A percentile compares a stretch with the other conserved stretches of the same genome.
Conservation (phyloP, 73 alveolate genomes). For the Symbiodinium natans region DNA sequence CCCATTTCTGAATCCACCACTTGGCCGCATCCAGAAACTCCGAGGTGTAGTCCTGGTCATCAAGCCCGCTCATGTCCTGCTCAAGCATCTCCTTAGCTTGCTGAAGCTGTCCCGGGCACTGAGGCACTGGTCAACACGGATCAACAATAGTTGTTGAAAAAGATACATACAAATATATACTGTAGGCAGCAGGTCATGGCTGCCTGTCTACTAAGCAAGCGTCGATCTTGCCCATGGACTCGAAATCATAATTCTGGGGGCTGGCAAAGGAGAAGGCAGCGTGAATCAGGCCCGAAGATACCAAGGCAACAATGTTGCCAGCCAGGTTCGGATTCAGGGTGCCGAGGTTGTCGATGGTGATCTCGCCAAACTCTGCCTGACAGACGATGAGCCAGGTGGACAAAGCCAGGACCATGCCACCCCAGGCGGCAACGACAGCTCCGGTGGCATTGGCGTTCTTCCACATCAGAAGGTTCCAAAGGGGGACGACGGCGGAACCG, state of each 20-base stretch:
- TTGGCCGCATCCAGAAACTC: constrained; percentile 73
- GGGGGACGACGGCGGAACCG: constrained; percentile 29
- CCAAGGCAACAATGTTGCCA: not conserved
- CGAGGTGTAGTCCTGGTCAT: constrained; percentile 10
- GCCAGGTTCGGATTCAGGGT: not conserved
- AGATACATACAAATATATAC: too few species aligned
- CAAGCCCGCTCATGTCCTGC: constrained; percentile 46
- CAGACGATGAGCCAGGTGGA: not conserved
- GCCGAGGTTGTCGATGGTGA: constrained; percentile 11
- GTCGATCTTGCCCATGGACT: constrained; percentile 16
- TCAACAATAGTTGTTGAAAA: not conserved
- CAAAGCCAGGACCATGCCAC: constrained; percentile 9
- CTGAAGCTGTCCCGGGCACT: too few species aligned
- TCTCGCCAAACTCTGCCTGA: not conserved
- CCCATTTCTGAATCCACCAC: constrained; percentile 68
- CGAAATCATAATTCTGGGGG: not conserved
- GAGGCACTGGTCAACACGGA: not conserved
- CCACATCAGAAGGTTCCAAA: not conserved
- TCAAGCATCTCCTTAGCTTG: constrained; percentile 24
- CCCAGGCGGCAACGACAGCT: not conserved
- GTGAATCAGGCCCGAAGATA: not conserved
- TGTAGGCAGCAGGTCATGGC: not conserved
- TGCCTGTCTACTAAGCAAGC: not conserved
- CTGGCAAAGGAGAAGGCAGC: not conserved
- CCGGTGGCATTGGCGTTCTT: constrained; percentile 3